A percentile compares a stretch with the other conserved stretches of the same genome.
phyloP scores from a whole-genome alignment of 2,329 filamentous ascomycete species.

The Didymella exigua region DNA sequence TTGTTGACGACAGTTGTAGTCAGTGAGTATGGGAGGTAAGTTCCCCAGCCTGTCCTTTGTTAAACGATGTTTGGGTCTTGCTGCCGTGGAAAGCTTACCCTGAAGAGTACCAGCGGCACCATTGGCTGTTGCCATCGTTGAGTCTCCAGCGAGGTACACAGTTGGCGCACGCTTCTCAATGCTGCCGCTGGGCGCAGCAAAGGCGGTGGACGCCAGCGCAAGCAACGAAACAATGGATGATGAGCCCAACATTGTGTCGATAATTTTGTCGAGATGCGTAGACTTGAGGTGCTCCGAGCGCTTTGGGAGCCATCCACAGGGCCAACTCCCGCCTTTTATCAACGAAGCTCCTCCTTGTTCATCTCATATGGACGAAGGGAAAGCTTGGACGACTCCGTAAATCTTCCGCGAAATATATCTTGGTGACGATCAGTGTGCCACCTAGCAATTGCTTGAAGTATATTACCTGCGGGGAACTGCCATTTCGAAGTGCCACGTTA shows the following conservation, averaged over 20 bases:
- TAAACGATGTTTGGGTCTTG: neutral
- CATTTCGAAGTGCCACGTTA: neutral
- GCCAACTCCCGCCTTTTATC: conserved; percentile 2
- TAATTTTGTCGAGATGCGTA: neutral
- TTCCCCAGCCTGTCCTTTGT: conserved; percentile 62
- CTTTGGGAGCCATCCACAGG: neutral
- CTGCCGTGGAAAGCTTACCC: conserved; percentile 33
- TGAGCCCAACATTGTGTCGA: conserved; percentile 27
- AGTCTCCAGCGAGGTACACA: conserved; percentile 65
- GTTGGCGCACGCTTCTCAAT: conserved; percentile 47
- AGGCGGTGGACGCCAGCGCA: conserved; percentile 26
- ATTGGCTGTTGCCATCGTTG: conserved; percentile 62
- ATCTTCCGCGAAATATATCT: conserved; percentile 15
- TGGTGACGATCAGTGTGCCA: conserved; percentile 6
- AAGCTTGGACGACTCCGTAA: conserved; percentile 3
- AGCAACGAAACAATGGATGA: conserved; percentile 27
- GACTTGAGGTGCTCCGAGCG: neutral
- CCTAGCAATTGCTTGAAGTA: conserved; percentile 1
- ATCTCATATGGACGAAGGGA: conserved; percentile 12
- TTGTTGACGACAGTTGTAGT: conserved; percentile 63
- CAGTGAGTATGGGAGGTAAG: conserved; percentile 62
- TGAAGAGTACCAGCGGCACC: conserved; percentile 48
- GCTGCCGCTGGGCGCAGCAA: conserved; percentile 30
- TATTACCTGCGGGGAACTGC: conserved; percentile 11
- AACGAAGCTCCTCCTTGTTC: neutral